A percentile compares a stretch with the other conserved stretches of the same genome.
Conservation (phyloP, 2,329 filamentous ascomycete genomes). For the Xylariomycetidae sp. region DNA sequence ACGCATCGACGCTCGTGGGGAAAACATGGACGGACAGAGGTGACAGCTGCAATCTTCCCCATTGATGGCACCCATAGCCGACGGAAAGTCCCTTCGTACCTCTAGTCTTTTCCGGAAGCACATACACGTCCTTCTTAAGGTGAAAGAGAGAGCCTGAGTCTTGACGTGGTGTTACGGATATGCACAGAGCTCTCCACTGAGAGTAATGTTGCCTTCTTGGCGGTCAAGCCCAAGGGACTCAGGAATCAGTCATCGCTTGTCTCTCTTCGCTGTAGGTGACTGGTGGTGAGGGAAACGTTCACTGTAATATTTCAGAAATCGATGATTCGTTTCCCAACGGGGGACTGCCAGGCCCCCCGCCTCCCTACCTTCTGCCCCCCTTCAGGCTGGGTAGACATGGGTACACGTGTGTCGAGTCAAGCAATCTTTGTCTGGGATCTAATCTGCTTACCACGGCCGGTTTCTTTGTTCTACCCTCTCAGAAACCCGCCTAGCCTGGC, state of each 20-base stretch:
- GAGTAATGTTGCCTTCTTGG: constrained; percentile 22
- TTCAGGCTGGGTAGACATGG: constrained; percentile 21
- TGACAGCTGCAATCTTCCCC: constrained; percentile 37
- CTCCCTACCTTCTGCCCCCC: constrained; percentile 13
- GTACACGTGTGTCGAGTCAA: constrained; percentile 55
- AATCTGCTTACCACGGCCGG: constrained; percentile 26
- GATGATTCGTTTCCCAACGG: too few species aligned
- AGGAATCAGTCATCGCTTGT: too few species aligned
- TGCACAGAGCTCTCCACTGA: constrained; percentile 29
- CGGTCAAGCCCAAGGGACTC: constrained; percentile 29
- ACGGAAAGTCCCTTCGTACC: constrained; percentile 16
- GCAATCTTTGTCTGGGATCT: constrained; percentile 33
- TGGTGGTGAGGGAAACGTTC: too few species aligned
- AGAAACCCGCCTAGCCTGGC: constrained; percentile 30
- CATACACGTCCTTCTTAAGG: too few species aligned
- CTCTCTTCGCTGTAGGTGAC: too few species aligned
- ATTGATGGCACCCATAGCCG: constrained; percentile 24
- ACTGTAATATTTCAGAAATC: too few species aligned
- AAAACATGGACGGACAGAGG: constrained; percentile 30
- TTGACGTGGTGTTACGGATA: constrained; percentile 26
- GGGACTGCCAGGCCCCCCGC: not conserved
- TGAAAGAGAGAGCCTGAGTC: constrained; percentile 14
- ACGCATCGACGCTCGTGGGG: constrained; percentile 32
- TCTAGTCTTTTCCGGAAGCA: constrained; percentile 37
- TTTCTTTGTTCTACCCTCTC: constrained; percentile 44